Percentiles rank a stretch among this genome's conserved stretches.
phyloP scores from a whole-genome alignment of 2,329 filamentous ascomycete genomes.

The Dothideomycetes sp. region DNA sequence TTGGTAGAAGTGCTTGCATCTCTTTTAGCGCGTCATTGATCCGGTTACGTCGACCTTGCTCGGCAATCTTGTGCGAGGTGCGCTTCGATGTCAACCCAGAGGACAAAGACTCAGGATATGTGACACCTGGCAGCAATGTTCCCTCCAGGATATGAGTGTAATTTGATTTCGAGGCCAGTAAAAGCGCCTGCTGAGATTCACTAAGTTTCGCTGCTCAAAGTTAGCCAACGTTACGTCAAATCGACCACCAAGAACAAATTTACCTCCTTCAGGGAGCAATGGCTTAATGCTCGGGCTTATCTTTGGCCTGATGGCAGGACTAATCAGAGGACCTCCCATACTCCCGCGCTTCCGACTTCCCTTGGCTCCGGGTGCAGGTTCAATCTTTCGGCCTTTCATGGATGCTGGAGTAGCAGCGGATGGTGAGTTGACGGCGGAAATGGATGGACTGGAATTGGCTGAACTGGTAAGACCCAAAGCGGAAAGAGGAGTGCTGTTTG shows the following conservation, averaged over 20 bases:
- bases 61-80: conserved; percentile 94
- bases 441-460: conserved; percentile 40
- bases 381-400: conserved; percentile 22
- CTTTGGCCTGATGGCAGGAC: conserved; percentile 73
- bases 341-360: conserved; percentile 56
- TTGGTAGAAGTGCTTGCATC: conserved; percentile 76
- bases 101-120: conserved; percentile 81
- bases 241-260: conserved; percentile 17
- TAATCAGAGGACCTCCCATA: conserved; percentile 50
- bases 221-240: conserved; percentile 10
- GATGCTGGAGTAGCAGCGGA: conserved; percentile 34
- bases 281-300: conserved; percentile 95
- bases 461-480: conserved; percentile 19
- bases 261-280: conserved; percentile 60
- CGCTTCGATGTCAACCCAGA: conserved; percentile 93
- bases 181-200: conserved; percentile 53
- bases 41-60: conserved; percentile 87
- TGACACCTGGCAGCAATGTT: conserved; percentile 69
- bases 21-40: conserved; percentile 91
- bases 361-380: conserved; percentile 33
- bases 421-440: conserved; percentile 43
- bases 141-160: conserved; percentile 97
- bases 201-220: conserved; percentile 29
- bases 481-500: conserved; percentile 39
- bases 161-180: conserved; percentile 90